Evolutionary conservation across 306 rosid species (phyloP).

Genomic region (Dicorynia guianensis): DNA sequence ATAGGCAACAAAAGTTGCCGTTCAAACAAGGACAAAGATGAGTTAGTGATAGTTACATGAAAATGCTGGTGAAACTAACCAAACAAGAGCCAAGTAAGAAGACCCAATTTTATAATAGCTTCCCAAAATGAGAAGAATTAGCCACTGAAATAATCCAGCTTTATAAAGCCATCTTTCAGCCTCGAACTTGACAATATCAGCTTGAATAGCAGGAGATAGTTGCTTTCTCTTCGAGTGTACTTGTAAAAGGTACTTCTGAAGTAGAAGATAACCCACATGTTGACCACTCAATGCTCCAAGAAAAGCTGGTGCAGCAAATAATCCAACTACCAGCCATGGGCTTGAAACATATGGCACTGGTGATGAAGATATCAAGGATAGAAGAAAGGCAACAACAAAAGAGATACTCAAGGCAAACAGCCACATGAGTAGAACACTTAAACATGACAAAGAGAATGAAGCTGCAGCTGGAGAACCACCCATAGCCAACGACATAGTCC

Average conservation of each 20-base stretch:
- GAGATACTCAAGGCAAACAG: constrained; percentile 70
- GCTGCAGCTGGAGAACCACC: constrained; percentile 87
- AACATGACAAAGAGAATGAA: constrained; percentile 78
- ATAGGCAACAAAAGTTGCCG: constrained; percentile 12
- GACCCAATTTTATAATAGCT: constrained; percentile 82
- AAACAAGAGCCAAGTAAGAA: constrained; percentile 89
- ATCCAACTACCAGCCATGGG: constrained; percentile 89
- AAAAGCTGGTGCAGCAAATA: constrained; percentile 91
- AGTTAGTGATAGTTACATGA: constrained; percentile 68
- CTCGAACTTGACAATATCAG: constrained; percentile 70
- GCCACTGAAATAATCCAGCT: constrained; percentile 96
- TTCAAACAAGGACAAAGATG: constrained; percentile 43
- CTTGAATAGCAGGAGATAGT: constrained; percentile 56
- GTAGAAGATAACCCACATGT: constrained; percentile 80
- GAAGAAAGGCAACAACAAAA: constrained; percentile 61
- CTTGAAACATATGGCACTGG: constrained; percentile 87
- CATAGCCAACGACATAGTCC: constrained; percentile 80
- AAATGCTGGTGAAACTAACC: constrained; percentile 94
- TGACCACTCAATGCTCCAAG: constrained; percentile 91
- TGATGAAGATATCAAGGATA: constrained; percentile 70
- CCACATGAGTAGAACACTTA: constrained; percentile 79
- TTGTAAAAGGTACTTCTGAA: constrained; percentile 62
- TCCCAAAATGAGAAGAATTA: constrained; percentile 80
- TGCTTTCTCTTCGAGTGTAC: constrained; percentile 62
- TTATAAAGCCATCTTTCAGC: constrained; percentile 99